Percentiles rank a stretch among this genome's conserved stretches.
These are phyloP conservation scores for Glaciozyma martinii DNA, from an alignment of 768 basidiomycete genomes.

Conservation along the genomic window DNA sequence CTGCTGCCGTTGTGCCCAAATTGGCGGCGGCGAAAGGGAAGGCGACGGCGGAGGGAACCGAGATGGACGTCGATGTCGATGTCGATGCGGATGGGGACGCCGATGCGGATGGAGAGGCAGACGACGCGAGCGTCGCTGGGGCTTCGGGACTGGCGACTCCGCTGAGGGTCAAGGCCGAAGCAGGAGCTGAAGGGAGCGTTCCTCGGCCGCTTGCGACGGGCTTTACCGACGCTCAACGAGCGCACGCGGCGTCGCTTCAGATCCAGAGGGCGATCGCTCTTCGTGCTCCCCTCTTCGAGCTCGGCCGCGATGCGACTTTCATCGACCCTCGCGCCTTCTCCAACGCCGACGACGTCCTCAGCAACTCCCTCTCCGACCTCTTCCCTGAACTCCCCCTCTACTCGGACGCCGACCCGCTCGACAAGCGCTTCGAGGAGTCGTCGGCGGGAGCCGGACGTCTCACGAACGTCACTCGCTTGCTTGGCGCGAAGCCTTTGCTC, in stretches of 20 bases:
- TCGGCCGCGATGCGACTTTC: conserved; percentile 14
- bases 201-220: not conserved
- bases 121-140: conserved; percentile 11
- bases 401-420: conserved; percentile 41
- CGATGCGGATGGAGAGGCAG: conserved; percentile 25
- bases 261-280: conserved; percentile 18
- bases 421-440: conserved; percentile 64
- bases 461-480: conserved; percentile 63
- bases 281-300: conserved; percentile 32
- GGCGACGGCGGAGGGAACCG: conserved; percentile 45
- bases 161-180: not conserved
- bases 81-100: conserved; percentile 7
- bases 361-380: conserved; percentile 48
- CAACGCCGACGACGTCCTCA: conserved; percentile 7
- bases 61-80: conserved; percentile 37
- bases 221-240: not conserved
- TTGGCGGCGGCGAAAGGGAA: conserved; percentile 30
- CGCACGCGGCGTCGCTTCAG: conserved; percentile 13
- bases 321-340: conserved; percentile 19
- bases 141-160: conserved; percentile 1
- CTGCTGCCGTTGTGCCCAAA: not conserved
- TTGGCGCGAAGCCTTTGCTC: conserved; percentile 72
- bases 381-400: conserved; percentile 66
- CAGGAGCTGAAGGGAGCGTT: not conserved
- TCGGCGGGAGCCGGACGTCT: conserved; percentile 59